Base-by-base conservation (phyloP, 768 basidiomycete species). In the Pisolithus marmoratus region DNA sequence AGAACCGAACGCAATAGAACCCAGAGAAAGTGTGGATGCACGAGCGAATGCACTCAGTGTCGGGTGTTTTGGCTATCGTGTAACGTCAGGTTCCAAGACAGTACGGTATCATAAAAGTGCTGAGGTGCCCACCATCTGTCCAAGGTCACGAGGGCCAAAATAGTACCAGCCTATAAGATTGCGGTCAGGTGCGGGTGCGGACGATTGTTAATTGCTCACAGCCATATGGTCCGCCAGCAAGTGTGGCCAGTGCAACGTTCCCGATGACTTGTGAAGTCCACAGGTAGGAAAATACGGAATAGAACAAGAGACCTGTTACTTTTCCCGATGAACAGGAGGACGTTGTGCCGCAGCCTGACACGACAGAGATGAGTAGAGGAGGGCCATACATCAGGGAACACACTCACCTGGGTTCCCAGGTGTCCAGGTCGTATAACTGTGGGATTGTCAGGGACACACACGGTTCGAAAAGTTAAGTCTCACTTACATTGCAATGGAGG, bases 191-290 rank as follows among this genome's bases (percentile, higher is more conserved):
- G 24, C 36, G 15, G 27, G 12, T 22, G 34, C n/a, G 20, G 22
- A 27, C 15, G 37, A 17, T 15, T 15, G 29, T 22, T 8, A 2
- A 49, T n/a, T 23, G 58, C 70, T 46, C 52, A 69, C 75, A 73
- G 41, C 85, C 86, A 58, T 80, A 88, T 4, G 83, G 80, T 24
- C 91, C 90, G 34, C 90, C 90, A 7, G 88, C 87, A 27, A 92
- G 78, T 3, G 88, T 90, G 29, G 87, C 81, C 22, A 92, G 74
- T 0, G 87, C 77, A 38, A 92, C 82, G 58, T 91, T 91, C 29
- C 79, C 82, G 46, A 89, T 81, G 40, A 90, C 87, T 68, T 90
- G 87, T 0, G 85, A 88, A 17, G 83, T 85, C 91, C 90, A 93
- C 20, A 90, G 73, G 72, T 83, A 93, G n/a, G 85, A 84, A 65